Evolutionary conservation across 306 rosid genomes (phyloP).

Genomic region (Rosa lucieae): DNA sequence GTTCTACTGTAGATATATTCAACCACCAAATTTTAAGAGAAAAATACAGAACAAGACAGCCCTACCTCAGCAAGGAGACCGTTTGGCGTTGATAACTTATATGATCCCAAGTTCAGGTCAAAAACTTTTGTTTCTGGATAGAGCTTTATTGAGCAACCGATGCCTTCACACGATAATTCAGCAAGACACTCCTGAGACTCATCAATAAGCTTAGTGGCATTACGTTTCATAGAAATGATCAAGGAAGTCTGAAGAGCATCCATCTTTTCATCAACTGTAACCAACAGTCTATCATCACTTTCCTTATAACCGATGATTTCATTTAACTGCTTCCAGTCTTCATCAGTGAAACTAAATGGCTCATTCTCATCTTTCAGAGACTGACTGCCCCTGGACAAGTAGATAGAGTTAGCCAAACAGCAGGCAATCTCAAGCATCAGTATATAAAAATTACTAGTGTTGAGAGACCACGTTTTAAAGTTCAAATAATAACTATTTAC

Average conservation of each 20-base stretch:
- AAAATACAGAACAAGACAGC: slow-evolving; percentile 21
- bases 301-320: slow-evolving; percentile 94
- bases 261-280: slow-evolving; percentile 40
- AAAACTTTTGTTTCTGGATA: slow-evolving; percentile 88
- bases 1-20: slow-evolving; percentile 16
- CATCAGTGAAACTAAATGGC: slow-evolving; percentile 69
- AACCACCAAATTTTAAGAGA: slow-evolving; percentile 9
- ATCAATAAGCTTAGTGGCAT: slow-evolving; percentile 90
- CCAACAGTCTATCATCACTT: slow-evolving; percentile 56
- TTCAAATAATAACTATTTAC: slow-evolving; percentile 36
- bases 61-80: slow-evolving; percentile 93
- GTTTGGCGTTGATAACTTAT: slow-evolving; percentile 78
- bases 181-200: slow-evolving; percentile 70
- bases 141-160: slow-evolving; percentile 74
- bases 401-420: slow-evolving; percentile 9
- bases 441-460: neutral
- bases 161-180: slow-evolving; percentile 88
- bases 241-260: slow-evolving; percentile 79
- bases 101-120: slow-evolving; percentile 81
- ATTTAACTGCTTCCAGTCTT: slow-evolving; percentile 88
- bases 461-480: slow-evolving; percentile 14
- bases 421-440: slow-evolving; percentile 2
- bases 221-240: slow-evolving; percentile 78
- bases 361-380: slow-evolving; percentile 68
- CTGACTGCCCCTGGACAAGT: slow-evolving; percentile 55